Conservation (phyloP, 257 asterid genomes). For the Solanum rostratum region DNA sequence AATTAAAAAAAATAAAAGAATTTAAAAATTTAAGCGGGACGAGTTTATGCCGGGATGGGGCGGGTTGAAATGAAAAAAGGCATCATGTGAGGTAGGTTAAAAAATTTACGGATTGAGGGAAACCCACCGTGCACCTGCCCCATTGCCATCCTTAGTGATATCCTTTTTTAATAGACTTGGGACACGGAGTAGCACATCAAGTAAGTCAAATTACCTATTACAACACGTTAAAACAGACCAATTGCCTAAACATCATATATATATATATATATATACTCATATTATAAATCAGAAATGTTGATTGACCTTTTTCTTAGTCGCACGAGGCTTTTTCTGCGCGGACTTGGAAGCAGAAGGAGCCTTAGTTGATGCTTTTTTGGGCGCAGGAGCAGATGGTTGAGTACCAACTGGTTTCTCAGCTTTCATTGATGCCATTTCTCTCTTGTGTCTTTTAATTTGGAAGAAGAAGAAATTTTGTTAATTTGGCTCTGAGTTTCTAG, state of each 20-base stretch:
- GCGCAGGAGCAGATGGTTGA: conserved; percentile 6
- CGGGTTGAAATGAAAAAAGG: too few relatives aligned
- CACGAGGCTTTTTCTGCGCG: conserved; percentile 19
- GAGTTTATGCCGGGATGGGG: too few relatives aligned
- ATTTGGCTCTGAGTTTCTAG: not conserved
- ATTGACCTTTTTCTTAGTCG: conserved; percentile 19
- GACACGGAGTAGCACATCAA: not conserved
- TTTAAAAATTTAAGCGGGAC: too few relatives aligned
- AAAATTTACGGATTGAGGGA: too few relatives aligned
- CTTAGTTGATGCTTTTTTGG: conserved; percentile 17
- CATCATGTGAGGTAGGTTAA: too few relatives aligned
- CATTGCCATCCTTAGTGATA: too few relatives aligned
- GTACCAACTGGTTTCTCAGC: conserved; percentile 17
- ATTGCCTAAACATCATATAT: not conserved
- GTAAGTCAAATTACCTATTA: not conserved
- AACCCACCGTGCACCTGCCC: too few relatives aligned
- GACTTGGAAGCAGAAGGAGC: conserved; percentile 15
- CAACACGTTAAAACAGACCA: not conserved
- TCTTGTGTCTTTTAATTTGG: not conserved
- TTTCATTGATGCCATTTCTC: conserved; percentile 17
- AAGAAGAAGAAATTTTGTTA: not conserved
- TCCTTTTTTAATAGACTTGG: not conserved
- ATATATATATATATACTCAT: not conserved
- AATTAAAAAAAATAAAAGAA: too few relatives aligned
- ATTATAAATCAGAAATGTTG: not conserved